Base-by-base conservation (phyloP, 2,329 filamentous ascomycete genomes). In the Ophiocordyceps camponoti-leonardi region DNA sequence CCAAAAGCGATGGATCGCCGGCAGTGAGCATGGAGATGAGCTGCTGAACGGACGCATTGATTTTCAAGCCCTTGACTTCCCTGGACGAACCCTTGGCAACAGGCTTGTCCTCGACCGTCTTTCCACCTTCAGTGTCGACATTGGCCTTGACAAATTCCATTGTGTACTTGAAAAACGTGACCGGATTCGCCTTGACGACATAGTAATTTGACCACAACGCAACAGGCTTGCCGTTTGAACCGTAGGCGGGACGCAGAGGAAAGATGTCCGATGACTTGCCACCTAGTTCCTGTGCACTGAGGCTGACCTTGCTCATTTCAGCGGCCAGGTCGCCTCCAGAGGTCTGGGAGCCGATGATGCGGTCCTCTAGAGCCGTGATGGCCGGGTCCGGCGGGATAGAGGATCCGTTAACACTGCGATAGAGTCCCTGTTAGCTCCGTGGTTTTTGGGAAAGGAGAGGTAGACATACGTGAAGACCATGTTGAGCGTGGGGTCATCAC, bases 181-280 rank as follows among this genome's bases (percentile, higher is more conserved):
- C 52, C 0, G 58, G 52, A 39, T 63, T 61, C 8, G 69, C 50
- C 7, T 61, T 53, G 43, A 77, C 47, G 1, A 58, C 58, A 51
- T 73, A 76, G 51, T 72, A 77, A 54, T 78, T 77, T 5, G 72
- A 61, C 70, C 71, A 76, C 0, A 77, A 58, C 2, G 59, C 52
- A 2, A 73, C 65, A 0, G 54, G 41, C 1, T 42, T 56, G 4
- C 73, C 74, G 6, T 50, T 51, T 3, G 54, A 62, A 19, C 72
- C 72, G 49, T 67, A 77, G 1, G 64, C 66, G 19, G 74, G 74
- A 2, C 73, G 66, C 8, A 54, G 46, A 3, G 73, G 69, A 42
- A 76, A 62, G 18, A 54, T 49, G 26, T 60, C 57, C 10, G 16
- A 33, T 14, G 43, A n/a, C n/a, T n/a, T 42, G 31, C 40, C 43